Base-by-base conservation (phyloP, 2,329 filamentous ascomycete genomes). In the Diaporthe humulicola region DNA sequence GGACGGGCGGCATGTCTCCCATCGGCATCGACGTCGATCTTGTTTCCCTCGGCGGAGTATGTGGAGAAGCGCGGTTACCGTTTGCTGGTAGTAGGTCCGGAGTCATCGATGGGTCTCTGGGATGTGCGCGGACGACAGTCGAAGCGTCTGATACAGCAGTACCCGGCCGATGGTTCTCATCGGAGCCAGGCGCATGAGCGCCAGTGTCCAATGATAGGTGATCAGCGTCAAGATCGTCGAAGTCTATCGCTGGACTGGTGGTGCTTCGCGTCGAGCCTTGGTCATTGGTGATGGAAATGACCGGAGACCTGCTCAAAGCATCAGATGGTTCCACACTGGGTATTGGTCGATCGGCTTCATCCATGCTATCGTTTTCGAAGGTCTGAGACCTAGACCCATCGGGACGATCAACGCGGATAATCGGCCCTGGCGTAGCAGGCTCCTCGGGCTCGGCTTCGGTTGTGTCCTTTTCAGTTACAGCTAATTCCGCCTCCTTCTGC, bases 1-100 rank as follows among this genome's bases (percentile, higher is more conserved):
- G 78, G 52, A 88, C 82, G 17, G 86, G 82, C n/a, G 88, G 87
- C 76, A 85, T 85, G 52, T 87, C 87, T 64, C 84, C 85, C 57
- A 87, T 86, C 8, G 84, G 84, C 36, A 86, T 81, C 3, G 86
- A 86, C 15, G 81, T 79, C 25, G 85, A 84, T 73, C 85, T 81
- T 7, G 78, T 78, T 15, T 74, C 74, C 7, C 73, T 66, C 7
- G 74, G 74, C 73, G 74, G 74, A 14, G 74, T 76, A 57, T 72
- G 74, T 12, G 74, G 74, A 17, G 69, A 61, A 15, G 36, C 38
- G 15, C 73, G 60, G 15, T 9, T 74, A 38, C 33, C 45, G 19
- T 64, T 69, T 12, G 28, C n/a, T 36, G 74, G 72, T 15, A 66
- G 17, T 2, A 74, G 45, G 42, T 76, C 74, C 17, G 74, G 74